These are phyloP conservation scores for Russula compacta DNA, from an alignment of 768 basidiomycete species.

Conservation along the genomic window DNA sequence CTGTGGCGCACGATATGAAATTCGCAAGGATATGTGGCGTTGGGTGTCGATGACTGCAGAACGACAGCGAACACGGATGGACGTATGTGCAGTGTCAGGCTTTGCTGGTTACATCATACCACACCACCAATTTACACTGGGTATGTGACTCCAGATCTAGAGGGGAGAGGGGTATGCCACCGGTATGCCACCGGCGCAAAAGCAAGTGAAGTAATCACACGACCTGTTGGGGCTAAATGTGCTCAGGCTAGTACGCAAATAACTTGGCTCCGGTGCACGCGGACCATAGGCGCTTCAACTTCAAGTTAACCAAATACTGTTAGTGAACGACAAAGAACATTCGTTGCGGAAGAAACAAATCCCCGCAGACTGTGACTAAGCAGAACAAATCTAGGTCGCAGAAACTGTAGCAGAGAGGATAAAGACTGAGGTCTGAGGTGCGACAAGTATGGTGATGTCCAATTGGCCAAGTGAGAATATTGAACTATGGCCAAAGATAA, in stretches of 20 bases:
- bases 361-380: background rate
- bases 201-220: background rate
- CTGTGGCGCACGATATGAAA: background rate
- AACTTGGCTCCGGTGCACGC: too few species aligned
- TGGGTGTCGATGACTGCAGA: background rate
- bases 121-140: background rate
- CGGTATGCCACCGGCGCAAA: background rate
- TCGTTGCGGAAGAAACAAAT: background rate
- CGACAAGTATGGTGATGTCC: too few species aligned
- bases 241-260: too few species aligned
- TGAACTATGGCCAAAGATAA: too few species aligned
- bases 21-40: background rate
- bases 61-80: background rate
- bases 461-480: too few species aligned
- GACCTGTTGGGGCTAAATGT: background rate
- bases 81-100: too few species aligned
- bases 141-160: too few species aligned
- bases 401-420: too few species aligned
- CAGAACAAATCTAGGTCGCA: too few species aligned
- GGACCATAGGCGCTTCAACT: too few species aligned
- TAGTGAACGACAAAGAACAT: background rate
- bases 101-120: background rate
- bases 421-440: too few species aligned
- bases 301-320: background rate
- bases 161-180: too few species aligned